phyloP scores from a whole-genome alignment of 176 grass and related monocot species.

The Oryza longistaminata region DNA sequence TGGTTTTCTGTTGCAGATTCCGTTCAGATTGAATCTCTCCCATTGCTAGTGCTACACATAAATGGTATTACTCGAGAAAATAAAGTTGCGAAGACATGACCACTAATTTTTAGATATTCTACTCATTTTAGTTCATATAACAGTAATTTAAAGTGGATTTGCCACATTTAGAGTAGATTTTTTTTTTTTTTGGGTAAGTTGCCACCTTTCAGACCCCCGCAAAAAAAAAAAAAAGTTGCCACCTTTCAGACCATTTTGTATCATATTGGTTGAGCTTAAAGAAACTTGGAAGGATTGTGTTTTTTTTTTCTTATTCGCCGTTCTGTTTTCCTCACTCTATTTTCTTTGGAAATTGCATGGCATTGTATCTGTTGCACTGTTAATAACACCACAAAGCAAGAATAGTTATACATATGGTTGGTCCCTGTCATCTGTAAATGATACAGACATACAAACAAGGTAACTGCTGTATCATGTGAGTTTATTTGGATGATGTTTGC shows the following conservation, averaged over 20 bases:
- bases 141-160: neutral
- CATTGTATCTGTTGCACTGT: neutral
- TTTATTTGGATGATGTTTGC: constrained; percentile 5
- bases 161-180: neutral
- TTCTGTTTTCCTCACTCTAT: neutral
- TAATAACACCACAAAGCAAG: neutral
- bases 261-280: constrained; percentile 22
- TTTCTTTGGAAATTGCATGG: neutral
- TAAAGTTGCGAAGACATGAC: too few relatives aligned
- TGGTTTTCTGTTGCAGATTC: neutral
- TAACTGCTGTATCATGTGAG: constrained; percentile 13
- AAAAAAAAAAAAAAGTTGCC: neutral
- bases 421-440: constrained; percentile 19
- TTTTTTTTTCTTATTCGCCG: neutral
- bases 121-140: neutral
- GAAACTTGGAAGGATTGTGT: neutral
- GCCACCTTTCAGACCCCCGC: neutral
- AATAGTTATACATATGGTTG: neutral
- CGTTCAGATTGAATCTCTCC: constrained; percentile 22
- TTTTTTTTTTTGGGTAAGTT: neutral
- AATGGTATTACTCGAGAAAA: neutral
- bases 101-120: neutral
- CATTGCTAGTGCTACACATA: neutral
- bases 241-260: neutral
- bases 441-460: neutral